Base-by-base conservation (phyloP, 1,284 basidiomycete genomes). In the Cutaneotrichosporon arboriforme region DNA sequence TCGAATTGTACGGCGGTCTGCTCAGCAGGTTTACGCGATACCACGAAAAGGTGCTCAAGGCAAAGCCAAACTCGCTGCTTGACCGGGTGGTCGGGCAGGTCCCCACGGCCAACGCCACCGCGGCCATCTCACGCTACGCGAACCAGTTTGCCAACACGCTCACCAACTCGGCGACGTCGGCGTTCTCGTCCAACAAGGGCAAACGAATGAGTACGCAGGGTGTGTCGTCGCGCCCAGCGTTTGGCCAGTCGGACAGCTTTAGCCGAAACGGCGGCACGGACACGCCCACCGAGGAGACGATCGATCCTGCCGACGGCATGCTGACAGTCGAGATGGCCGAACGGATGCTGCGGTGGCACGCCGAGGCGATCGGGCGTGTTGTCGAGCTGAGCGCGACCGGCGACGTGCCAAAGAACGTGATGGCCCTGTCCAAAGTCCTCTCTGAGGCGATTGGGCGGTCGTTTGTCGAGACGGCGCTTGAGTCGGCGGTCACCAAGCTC, bases 281-380 rank as follows among this genome's bases (percentile, higher is more conserved):
- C 20, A 51, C 48, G 7, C 48, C 54, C 14, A 44, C 13, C 37
- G 55, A 51, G 41, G 53, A 49, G 55, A 55, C 14, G 51, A 55
- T 46, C 15, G 58, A 42, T 21, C 87, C 90, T 52, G 85, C 87
- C 57, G 92, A 97, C 66, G 92, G 92, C 4, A 65, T 83, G 36
- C 75, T 96, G 34, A 83, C 79, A 43, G 75, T 96, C 4, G 83
- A 84, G 36, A 78, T 85, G 21, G 88, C 89, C 1, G 90, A 94
- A 76, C 85, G 81, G 61, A 91, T 97, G 84, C 76, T 97, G 17
- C 89, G 85, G 69, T 96, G 92, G 90, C 93, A 97, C 73, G 92
- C 93, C 1, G 93, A 97, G 70, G 87, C 90, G 2, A 84, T 94
- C 33, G 92, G 93, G 4, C 79, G 93, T 58, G 91, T 90, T 60